Conservation (phyloP, 176 grass and related monocot species). For the Paspalum notatum region DNA sequence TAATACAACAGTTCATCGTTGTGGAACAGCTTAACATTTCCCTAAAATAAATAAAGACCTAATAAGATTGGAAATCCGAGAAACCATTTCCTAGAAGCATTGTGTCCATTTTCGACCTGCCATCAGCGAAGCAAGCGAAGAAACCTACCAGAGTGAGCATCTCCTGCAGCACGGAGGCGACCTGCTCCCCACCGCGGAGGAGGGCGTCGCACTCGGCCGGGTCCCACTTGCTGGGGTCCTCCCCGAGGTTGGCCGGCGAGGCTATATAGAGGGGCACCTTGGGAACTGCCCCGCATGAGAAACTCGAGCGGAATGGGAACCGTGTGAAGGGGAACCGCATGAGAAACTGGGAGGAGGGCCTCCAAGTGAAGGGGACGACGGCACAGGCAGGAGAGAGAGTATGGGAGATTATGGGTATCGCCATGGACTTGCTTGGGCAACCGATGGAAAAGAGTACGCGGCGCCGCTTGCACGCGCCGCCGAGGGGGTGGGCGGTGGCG, state of each 20-base stretch:
- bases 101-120: background rate
- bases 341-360: slow-evolving; percentile 7
- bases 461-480: too few species aligned
- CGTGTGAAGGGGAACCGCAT: background rate
- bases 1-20: background rate
- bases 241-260: slow-evolving; percentile 34
- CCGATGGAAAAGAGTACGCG: too few species aligned
- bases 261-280: slow-evolving; percentile 55
- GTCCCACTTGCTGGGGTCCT: slow-evolving; percentile 59
- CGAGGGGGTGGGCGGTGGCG: too few species aligned
- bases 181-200: slow-evolving; percentile 91
- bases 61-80: background rate
- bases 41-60: background rate
- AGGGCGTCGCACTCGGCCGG: slow-evolving; percentile 68
- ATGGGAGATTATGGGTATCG: slow-evolving; percentile 33
- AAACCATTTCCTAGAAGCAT: background rate
- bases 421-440: slow-evolving; percentile 23
- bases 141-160: slow-evolving; percentile 80
- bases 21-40: background rate
- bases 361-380: slow-evolving; percentile 2
- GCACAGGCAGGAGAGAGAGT: slow-evolving; percentile 5
- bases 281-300: slow-evolving; percentile 40
- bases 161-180: slow-evolving; percentile 90
- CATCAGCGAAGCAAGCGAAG: background rate
- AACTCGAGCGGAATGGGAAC: background rate